Conservation (phyloP, 2,329 filamentous ascomycete genomes). For the Fusarium sp. region DNA sequence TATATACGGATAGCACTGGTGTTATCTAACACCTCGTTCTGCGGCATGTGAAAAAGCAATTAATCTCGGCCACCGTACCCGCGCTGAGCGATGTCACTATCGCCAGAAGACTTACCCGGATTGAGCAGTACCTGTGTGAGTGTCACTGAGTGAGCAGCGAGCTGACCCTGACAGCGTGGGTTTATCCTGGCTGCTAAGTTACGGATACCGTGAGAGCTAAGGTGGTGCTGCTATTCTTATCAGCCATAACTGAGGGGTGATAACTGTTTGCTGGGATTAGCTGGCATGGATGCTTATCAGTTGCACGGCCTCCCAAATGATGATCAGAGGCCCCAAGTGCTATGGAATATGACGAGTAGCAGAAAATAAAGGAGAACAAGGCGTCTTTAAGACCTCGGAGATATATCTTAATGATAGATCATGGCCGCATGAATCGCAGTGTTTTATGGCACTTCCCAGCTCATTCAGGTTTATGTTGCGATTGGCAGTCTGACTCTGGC, state of each 20-base stretch:
- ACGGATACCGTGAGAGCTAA: background rate
- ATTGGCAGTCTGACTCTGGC: too few species aligned
- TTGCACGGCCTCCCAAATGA: conserved; percentile 16
- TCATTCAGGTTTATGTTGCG: background rate
- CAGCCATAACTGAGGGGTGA: conserved; percentile 27
- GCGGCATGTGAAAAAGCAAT: conserved; percentile 22
- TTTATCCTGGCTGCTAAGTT: conserved; percentile 12
- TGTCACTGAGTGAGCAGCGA: too few species aligned
- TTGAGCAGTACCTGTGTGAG: conserved; percentile 15
- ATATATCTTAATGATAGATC: conserved; percentile 22
- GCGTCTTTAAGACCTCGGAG: background rate
- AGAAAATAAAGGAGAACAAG: background rate
- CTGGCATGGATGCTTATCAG: conserved; percentile 47
- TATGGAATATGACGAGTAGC: conserved; percentile 14
- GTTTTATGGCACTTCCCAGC: conserved; percentile 4
- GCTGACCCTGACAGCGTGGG: conserved; percentile 6
- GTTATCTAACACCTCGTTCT: conserved; percentile 21
- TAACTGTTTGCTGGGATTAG: conserved; percentile 22
- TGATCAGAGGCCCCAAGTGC: conserved; percentile 8
- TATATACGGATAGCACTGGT: too few species aligned
- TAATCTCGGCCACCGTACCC: conserved; percentile 11
- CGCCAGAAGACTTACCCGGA: conserved; percentile 18
- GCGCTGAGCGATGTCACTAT: conserved; percentile 29
- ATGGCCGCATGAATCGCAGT: background rate
- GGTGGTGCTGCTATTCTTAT: conserved; percentile 27